Percentiles rank a stretch among this genome's conserved stretches.
Evolutionary conservation across 2,329 filamentous ascomycete genomes (phyloP).

Genomic region (Akanthomyces dipterigenus): DNA sequence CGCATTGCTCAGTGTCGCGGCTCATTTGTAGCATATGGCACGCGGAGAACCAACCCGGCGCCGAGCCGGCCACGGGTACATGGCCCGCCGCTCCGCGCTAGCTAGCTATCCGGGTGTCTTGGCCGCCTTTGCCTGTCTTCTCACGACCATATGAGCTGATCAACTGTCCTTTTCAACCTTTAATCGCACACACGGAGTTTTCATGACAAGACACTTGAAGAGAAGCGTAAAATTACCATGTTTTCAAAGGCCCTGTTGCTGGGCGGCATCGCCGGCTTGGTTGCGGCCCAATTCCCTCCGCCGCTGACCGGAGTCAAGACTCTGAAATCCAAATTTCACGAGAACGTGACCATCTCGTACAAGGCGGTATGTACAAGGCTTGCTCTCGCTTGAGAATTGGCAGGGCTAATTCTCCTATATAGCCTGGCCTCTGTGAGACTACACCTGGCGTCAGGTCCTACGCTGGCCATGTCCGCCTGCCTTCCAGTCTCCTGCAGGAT

Average conservation of each 20-base stretch:
- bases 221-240: background rate
- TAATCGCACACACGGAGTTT: background rate
- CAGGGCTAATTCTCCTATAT: constrained; percentile 22
- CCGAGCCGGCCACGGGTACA: background rate
- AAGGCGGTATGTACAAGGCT: constrained; percentile 40
- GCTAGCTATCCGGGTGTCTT: background rate
- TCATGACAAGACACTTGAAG: background rate
- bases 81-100: background rate
- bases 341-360: constrained; percentile 55
- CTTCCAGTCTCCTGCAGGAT: constrained; percentile 32
- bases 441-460: constrained; percentile 56
- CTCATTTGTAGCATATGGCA: background rate
- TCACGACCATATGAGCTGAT: too few species aligned
- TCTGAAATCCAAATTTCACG: constrained; percentile 51
- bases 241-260: constrained; percentile 14
- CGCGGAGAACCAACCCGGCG: background rate
- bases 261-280: constrained; percentile 17
- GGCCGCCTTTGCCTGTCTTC: too few species aligned
- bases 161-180: background rate
- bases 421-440: constrained; percentile 53
- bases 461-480: constrained; percentile 55
- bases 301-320: constrained; percentile 33
- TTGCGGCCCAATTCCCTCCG: constrained; percentile 25
- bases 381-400: constrained; percentile 37
- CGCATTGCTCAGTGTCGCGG: too few species aligned